Percentiles rank a stretch among this genome's conserved stretches.
Conservation (phyloP, 2,329 filamentous ascomycete genomes). For the Fusarium caatingaense region DNA sequence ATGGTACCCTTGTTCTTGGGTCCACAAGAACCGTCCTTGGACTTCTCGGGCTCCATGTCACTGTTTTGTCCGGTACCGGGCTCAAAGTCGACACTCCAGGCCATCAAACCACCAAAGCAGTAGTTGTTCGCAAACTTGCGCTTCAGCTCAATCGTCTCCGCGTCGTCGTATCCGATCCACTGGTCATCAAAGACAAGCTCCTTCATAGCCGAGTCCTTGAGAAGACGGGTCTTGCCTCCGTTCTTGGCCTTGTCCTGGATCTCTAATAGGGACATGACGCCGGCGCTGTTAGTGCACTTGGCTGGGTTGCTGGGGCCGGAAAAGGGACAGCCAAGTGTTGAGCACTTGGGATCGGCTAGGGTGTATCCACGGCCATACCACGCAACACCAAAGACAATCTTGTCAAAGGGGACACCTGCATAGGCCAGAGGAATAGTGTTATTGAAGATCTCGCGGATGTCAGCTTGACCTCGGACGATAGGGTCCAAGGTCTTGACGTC, state of each 20-base stretch:
- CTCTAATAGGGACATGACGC: constrained; percentile 48
- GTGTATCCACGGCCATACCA: constrained; percentile 61
- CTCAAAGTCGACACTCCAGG: constrained; percentile 29
- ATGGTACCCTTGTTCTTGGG: constrained; percentile 8
- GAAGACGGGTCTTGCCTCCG: constrained; percentile 29
- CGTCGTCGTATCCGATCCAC: constrained; percentile 46
- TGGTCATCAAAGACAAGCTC: constrained; percentile 37
- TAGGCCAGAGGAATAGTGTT: constrained; percentile 55
- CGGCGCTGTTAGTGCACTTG: constrained; percentile 43
- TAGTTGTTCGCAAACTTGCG: constrained; percentile 9
- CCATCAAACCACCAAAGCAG: constrained; percentile 32
- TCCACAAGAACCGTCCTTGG: constrained; percentile 16
- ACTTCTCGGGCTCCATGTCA: neutral
- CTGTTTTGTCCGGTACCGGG: neutral
- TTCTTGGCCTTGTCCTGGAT: constrained; percentile 45
- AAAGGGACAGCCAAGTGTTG: constrained; percentile 42
- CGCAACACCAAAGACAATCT: constrained; percentile 60
- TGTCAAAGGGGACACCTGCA: constrained; percentile 52
- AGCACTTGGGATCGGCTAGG: constrained; percentile 43
- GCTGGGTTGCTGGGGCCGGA: constrained; percentile 29
- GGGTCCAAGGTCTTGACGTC: constrained; percentile 47
- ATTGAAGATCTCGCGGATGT: constrained; percentile 55
- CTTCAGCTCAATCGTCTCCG: constrained; percentile 39
- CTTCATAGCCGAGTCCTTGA: constrained; percentile 20
- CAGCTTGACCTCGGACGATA: constrained; percentile 53